A percentile compares a stretch with the other conserved stretches of the same genome.
Evolutionary conservation across 1,284 basidiomycete genomes (phyloP).

Genomic region (Ustilago crameri): DNA sequence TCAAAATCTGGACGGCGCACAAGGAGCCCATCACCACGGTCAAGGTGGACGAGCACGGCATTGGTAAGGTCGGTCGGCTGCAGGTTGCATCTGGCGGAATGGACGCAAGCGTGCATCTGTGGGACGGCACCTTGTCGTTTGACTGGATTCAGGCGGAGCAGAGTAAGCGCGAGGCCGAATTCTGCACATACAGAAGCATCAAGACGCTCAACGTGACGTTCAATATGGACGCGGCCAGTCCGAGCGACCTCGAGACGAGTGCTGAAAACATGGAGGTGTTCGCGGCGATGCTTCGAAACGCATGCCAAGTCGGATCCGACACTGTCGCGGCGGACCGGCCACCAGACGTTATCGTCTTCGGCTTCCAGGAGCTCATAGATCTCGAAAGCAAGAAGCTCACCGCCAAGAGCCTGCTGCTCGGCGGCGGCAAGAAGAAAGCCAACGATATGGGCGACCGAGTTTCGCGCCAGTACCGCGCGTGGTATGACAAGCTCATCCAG

Average conservation of each 20-base stretch:
- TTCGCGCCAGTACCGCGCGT: slow-evolving; percentile 49
- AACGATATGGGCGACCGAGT: slow-evolving; percentile 56
- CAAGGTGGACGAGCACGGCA: slow-evolving; percentile 71
- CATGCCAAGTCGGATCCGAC: slow-evolving; percentile 34
- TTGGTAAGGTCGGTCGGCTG: slow-evolving; percentile 69
- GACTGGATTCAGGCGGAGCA: slow-evolving; percentile 90
- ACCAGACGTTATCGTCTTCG: slow-evolving; percentile 93
- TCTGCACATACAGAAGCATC: slow-evolving; percentile 81
- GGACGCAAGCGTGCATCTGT: slow-evolving; percentile 80
- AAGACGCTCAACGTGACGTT: slow-evolving; percentile 87
- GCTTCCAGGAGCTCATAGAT: slow-evolving; percentile 95
- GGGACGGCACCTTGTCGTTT: slow-evolving; percentile 87
- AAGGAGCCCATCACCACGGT: slow-evolving; percentile 78
- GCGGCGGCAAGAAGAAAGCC: slow-evolving; percentile 54
- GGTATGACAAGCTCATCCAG: slow-evolving; percentile 58
- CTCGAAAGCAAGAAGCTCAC: slow-evolving; percentile 89
- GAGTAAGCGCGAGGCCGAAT: slow-evolving; percentile 78
- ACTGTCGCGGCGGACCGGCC: slow-evolving; percentile 20
- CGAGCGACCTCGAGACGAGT: slow-evolving; percentile 74
- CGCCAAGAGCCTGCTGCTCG: slow-evolving; percentile 71
- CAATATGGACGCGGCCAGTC: slow-evolving; percentile 91
- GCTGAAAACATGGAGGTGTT: slow-evolving; percentile 61
- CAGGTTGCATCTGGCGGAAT: slow-evolving; percentile 81
- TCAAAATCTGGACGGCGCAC: slow-evolving; percentile 91
- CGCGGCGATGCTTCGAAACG: slow-evolving; percentile 46